Percentiles rank a stretch among this genome's conserved stretches.
Evolutionary conservation across 768 basidiomycete genomes (phyloP).

Genomic region (Kwoniella newhampshirensis): DNA sequence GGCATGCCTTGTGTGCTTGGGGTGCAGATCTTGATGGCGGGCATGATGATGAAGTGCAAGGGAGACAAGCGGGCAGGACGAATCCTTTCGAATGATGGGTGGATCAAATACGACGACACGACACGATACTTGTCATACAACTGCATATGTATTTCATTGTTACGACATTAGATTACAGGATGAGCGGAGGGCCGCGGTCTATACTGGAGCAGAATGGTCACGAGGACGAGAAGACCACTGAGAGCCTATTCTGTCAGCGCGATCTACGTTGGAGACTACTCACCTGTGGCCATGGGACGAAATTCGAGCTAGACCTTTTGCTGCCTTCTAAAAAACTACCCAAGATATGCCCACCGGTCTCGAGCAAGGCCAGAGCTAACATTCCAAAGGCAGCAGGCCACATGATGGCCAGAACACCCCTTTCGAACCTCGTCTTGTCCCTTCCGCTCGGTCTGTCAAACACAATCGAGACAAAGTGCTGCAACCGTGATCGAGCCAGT

Average conservation of each 20-base stretch:
- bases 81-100: constrained; percentile 50
- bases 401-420: constrained; percentile 29
- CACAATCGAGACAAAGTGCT: constrained; percentile 44
- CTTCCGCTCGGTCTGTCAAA: constrained; percentile 35
- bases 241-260: no score
- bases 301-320: no score
- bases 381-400: constrained; percentile 35
- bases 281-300: background rate
- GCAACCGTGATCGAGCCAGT: constrained; percentile 36
- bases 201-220: background rate
- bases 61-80: constrained; percentile 47
- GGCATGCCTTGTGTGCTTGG: constrained; percentile 53
- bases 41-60: constrained; percentile 36
- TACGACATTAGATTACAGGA: background rate
- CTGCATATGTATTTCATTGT: background rate
- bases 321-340: background rate
- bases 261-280: no score
- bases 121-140: background rate
- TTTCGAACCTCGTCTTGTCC: constrained; percentile 30
- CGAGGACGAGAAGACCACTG: background rate
- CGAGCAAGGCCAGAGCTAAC: constrained; percentile 27
- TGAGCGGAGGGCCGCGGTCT: no score
- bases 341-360: background rate
- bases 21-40: constrained; percentile 51
- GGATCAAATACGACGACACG: background rate